phyloP scores from a whole-genome alignment of 2,329 filamentous ascomycete genomes.

The Aspergillus sojae region DNA sequence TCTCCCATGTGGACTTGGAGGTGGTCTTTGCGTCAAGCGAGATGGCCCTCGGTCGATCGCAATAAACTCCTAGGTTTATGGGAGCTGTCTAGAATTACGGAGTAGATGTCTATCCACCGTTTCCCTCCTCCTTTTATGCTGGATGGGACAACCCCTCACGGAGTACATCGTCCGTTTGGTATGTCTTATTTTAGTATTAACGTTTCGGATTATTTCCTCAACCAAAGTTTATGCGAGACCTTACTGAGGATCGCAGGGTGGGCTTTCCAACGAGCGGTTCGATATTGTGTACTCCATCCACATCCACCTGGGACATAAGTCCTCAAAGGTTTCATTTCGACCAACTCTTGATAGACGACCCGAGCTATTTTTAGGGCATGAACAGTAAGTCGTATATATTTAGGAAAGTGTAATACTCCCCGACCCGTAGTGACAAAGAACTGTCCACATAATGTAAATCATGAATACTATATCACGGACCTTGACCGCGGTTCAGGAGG shows the following conservation, averaged over 20 bases:
- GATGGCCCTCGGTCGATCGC: slow-evolving; percentile 17
- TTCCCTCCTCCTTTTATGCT: not conserved
- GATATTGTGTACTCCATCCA: not conserved
- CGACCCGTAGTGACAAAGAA: not conserved
- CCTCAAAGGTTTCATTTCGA: not conserved
- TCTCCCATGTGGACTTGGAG: slow-evolving; percentile 17
- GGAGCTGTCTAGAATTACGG: not conserved
- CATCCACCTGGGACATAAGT: not conserved
- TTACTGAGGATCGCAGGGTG: not conserved
- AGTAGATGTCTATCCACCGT: not conserved
- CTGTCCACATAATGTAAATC: not conserved
- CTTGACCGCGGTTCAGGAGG: not conserved
- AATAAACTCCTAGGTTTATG: slow-evolving; percentile 13
- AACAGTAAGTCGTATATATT: not conserved
- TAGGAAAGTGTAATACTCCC: not conserved
- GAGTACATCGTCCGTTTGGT: not conserved
- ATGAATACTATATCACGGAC: not conserved
- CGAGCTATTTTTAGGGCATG: not conserved
- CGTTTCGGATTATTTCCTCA: not conserved
- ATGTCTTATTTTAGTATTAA: not conserved
- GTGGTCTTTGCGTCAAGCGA: slow-evolving; percentile 20
- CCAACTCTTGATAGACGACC: not conserved
- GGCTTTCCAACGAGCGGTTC: not conserved
- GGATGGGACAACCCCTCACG: not conserved
- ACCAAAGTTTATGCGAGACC: not conserved